Conservation (phyloP, 2,329 filamentous ascomycete species). For the Trichoderma atrobrunneum region DNA sequence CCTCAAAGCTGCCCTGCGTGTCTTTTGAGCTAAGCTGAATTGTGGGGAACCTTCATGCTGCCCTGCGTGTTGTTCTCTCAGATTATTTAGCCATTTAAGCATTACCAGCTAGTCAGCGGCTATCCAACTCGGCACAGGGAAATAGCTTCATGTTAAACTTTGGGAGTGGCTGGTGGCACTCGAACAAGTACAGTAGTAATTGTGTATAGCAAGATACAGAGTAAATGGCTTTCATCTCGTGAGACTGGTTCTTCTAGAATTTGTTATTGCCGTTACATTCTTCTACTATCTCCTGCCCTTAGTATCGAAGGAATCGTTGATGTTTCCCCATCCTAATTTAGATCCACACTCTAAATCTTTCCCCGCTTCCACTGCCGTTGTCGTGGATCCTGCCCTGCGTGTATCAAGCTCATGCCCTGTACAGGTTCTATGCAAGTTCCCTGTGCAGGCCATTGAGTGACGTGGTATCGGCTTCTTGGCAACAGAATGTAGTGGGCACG, state of each 20-base stretch:
- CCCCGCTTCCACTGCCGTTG: not conserved
- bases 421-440: not conserved
- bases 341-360: not conserved
- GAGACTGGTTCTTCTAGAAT: not conserved
- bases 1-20: conserved; percentile 5
- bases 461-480: not conserved
- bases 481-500: not conserved
- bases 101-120: not conserved
- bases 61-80: conserved; percentile 9
- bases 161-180: not conserved
- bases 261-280: not conserved
- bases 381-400: conserved; percentile 26
- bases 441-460: not conserved
- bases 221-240: not conserved
- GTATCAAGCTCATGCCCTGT: conserved; percentile 16
- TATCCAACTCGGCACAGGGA: not conserved
- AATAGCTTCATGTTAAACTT: not conserved
- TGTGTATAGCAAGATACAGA: not conserved
- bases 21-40: not conserved
- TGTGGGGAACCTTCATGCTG: not conserved
- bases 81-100: conserved; percentile 9
- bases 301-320: not conserved
- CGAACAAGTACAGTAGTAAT: not conserved
- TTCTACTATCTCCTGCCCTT: not conserved
- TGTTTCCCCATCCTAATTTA: not conserved